These are phyloP conservation scores for Sideroxylon spinosum DNA, from an alignment of 179 eudicot species.

Conservation along the genomic window DNA sequence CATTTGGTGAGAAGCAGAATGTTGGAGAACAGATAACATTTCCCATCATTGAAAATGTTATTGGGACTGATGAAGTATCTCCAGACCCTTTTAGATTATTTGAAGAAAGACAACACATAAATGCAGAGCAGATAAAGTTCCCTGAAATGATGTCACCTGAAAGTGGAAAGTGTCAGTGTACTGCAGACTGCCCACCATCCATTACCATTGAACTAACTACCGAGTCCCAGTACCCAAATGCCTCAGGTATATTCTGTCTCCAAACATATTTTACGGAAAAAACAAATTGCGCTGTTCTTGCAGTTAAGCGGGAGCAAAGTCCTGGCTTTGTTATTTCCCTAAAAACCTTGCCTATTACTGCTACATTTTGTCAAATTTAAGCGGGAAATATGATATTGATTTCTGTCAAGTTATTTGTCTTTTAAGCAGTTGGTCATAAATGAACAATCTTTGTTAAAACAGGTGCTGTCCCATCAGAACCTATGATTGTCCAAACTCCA, in stretches of 20 bases:
- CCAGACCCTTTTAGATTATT: constrained; percentile 26
- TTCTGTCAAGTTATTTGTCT: neutral
- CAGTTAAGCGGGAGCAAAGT: neutral
- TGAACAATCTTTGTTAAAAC: constrained; percentile 16
- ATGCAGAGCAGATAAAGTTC: constrained; percentile 22
- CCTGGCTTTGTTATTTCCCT: neutral
- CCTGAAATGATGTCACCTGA: constrained; percentile 27
- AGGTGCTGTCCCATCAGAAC: constrained; percentile 40
- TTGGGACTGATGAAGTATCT: constrained; percentile 30
- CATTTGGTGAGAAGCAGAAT: constrained; percentile 12
- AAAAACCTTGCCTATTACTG: constrained; percentile 1
- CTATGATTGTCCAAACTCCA: constrained; percentile 58
- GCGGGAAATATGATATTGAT: neutral
- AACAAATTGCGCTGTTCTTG: neutral
- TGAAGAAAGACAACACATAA: constrained; percentile 27
- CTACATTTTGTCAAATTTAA: neutral
- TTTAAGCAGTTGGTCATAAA: too few species aligned
- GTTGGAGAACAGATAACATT: constrained; percentile 15
- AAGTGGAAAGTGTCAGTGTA: constrained; percentile 21
- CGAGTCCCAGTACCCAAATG: constrained; percentile 30
- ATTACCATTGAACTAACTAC: constrained; percentile 34
- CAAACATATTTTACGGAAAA: too few species aligned
- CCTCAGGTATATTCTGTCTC: constrained; percentile 29
- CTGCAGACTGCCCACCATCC: constrained; percentile 19
- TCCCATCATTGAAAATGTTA: neutral